phyloP scores from a whole-genome alignment of 352 stramenopile species.

The Globisporangium apiculatum region DNA sequence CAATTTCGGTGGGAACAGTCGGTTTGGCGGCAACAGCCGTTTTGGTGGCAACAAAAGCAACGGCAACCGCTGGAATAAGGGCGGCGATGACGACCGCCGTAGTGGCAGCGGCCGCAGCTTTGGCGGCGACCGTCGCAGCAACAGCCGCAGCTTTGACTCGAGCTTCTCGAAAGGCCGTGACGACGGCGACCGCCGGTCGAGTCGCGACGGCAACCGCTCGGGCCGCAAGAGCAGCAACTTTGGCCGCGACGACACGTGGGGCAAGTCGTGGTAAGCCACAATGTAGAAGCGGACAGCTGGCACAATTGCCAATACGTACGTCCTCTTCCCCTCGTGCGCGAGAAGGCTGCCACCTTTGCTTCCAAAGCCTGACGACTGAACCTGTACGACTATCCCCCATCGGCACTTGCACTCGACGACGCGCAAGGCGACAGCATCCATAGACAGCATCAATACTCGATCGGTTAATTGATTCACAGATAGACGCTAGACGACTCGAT shows the following conservation, averaged over 20 bases:
- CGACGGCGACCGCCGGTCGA: no score
- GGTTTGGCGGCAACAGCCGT: conserved; percentile 14
- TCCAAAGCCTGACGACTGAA: background rate
- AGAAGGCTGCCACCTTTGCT: background rate
- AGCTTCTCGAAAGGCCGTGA: conserved; percentile 23
- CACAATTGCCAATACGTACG: no score
- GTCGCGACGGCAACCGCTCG: conserved; percentile 13
- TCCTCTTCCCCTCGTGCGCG: background rate
- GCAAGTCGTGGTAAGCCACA: conserved; percentile 17
- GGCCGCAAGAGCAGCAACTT: conserved; percentile 19
- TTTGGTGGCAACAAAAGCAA: conserved; percentile 19
- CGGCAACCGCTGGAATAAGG: conserved; percentile 19
- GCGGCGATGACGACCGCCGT: conserved; percentile 21
- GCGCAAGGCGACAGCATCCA: conserved; percentile 1
- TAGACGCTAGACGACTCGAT: no score
- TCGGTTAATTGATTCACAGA: no score
- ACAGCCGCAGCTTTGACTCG: conserved; percentile 26
- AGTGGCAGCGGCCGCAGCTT: conserved; percentile 10
- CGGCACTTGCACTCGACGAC: background rate
- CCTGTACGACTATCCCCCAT: background rate
- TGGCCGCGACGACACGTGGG: conserved; percentile 21
- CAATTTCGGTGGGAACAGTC: no score
- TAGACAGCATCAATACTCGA: conserved; percentile 19
- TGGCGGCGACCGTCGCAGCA: conserved; percentile 15
- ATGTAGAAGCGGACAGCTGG: no score